A percentile compares a stretch with the other conserved stretches of the same genome.
These are phyloP conservation scores for Ajuga reptans DNA, from an alignment of 305 asterid genomes.

Conservation along the genomic window DNA sequence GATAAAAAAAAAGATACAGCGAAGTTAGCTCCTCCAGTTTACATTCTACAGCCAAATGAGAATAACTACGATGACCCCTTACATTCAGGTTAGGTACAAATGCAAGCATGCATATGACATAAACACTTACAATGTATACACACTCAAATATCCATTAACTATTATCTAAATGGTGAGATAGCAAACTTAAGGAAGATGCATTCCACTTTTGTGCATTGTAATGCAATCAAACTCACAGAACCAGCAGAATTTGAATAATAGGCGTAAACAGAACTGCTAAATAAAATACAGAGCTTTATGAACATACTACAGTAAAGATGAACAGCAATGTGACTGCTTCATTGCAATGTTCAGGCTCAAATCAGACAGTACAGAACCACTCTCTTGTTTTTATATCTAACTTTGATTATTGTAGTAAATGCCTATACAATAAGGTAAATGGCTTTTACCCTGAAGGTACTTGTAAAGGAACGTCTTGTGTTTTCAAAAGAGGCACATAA, in stretches of 20 bases:
- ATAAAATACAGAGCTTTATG: neutral
- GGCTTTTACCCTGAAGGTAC: neutral
- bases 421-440: neutral
- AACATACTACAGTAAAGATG: neutral
- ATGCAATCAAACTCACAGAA: neutral
- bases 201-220: neutral
- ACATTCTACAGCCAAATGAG: neutral
- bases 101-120: neutral
- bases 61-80: neutral
- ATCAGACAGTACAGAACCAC: neutral
- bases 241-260: neutral
- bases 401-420: neutral
- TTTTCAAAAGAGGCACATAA: neutral
- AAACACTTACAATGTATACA: neutral
- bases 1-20: neutral
- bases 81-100: neutral
- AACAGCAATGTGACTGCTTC: neutral
- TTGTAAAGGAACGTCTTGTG: neutral
- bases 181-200: neutral
- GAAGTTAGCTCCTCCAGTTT: conserved; percentile 1
- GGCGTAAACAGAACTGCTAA: neutral
- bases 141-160: neutral
- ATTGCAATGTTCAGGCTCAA: neutral
- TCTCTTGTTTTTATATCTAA: neutral
- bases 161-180: neutral